Evolutionary conservation across 768 basidiomycete species (phyloP).

Genomic region (Auricularia cornea): DNA sequence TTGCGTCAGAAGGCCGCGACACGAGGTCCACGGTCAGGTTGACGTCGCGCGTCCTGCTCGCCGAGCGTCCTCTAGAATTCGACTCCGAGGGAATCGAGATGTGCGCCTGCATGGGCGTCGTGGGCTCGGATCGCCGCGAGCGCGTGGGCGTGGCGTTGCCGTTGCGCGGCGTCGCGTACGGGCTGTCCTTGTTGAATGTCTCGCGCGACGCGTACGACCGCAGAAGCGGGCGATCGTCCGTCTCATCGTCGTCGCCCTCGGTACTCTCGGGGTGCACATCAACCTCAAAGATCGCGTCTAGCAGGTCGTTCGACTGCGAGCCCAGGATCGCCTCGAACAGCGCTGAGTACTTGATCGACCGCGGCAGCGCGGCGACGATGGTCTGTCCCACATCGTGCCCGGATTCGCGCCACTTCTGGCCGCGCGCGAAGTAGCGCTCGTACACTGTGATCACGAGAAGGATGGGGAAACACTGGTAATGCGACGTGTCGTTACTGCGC

Average conservation of each 20-base stretch:
- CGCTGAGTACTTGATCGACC: constrained; percentile 64
- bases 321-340: constrained; percentile 72
- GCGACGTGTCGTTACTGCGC: not conserved
- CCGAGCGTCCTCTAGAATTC: constrained; percentile 21
- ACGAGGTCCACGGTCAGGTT: constrained; percentile 1
- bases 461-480: constrained; percentile 58
- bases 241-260: constrained; percentile 7
- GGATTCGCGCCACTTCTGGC: constrained; percentile 41
- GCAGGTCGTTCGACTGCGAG: constrained; percentile 53
- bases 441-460: constrained; percentile 69
- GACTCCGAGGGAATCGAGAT: constrained; percentile 35
- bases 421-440: constrained; percentile 59
- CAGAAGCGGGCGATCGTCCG: not conserved
- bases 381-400: constrained; percentile 45
- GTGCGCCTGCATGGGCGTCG: constrained; percentile 41
- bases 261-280: constrained; percentile 23
- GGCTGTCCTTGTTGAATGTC: constrained; percentile 2
- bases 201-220: constrained; percentile 1
- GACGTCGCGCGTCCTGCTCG: constrained; percentile 2
- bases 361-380: constrained; percentile 57
- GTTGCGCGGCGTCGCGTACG: constrained; percentile 7
- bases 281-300: constrained; percentile 73
- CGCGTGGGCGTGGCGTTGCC: not conserved
- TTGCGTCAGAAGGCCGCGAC: not conserved
- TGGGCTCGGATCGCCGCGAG: constrained; percentile 19